These are phyloP conservation scores for Talaromyces albobiverticillius DNA, from an alignment of 2,329 filamentous ascomycete species.

Conservation along the genomic window DNA sequence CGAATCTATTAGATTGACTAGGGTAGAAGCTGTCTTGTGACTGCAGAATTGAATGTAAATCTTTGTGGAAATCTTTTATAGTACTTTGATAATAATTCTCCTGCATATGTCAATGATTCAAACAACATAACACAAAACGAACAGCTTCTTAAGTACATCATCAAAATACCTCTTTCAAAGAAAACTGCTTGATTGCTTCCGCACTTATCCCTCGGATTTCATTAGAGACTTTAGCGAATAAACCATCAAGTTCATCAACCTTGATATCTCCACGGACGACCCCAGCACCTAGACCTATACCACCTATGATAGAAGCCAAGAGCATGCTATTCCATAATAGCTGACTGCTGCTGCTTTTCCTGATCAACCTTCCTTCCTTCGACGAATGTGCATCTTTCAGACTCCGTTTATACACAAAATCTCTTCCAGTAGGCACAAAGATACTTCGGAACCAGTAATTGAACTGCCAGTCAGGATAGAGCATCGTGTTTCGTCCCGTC, in stretches of 20 bases:
- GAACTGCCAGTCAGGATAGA: conserved; percentile 54
- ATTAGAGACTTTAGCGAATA: conserved; percentile 13
- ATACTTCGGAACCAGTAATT: conserved; percentile 49
- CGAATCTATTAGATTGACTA: too few relatives aligned
- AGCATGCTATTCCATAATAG: neutral
- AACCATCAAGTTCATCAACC: conserved; percentile 7
- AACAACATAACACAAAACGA: neutral
- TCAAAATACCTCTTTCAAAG: conserved; percentile 1
- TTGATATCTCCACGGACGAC: conserved; percentile 4
- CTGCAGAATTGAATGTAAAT: too few relatives aligned
- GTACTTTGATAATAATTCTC: too few relatives aligned
- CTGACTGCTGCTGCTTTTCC: neutral
- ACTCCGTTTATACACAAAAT: conserved; percentile 33
- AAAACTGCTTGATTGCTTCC: neutral
- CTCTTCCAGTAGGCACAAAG: conserved; percentile 37
- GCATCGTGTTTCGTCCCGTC: conserved; percentile 49
- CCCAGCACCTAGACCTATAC: conserved; percentile 15
- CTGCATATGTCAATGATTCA: too few relatives aligned
- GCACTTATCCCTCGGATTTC: conserved; percentile 3
- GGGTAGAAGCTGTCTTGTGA: too few relatives aligned
- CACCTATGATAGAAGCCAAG: conserved; percentile 5
- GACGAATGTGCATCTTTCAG: neutral
- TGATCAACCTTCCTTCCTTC: neutral
- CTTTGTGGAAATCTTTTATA: too few relatives aligned
- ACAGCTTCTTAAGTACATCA: neutral